phyloP scores from a whole-genome alignment of 176 grass and related monocot species.

The Luzula sylvatica region DNA sequence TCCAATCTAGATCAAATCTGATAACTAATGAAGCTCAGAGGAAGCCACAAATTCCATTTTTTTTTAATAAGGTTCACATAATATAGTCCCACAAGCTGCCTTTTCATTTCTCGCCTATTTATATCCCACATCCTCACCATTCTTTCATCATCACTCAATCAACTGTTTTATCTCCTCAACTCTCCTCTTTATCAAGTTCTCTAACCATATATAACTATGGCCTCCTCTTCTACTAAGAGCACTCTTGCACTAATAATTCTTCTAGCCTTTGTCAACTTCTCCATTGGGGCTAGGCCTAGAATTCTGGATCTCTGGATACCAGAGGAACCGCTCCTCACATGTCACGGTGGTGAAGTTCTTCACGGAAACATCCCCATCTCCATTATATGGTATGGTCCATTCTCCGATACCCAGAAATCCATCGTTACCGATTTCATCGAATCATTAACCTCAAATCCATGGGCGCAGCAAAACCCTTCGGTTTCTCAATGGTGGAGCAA shows the following conservation, averaged over 20 bases:
- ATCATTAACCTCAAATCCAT: conserved; percentile 8
- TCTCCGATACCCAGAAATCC: conserved; percentile 18
- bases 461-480: conserved; percentile 19
- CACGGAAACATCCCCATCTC: conserved; percentile 21
- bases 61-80: neutral
- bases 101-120: conserved; percentile 9
- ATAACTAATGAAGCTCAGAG: conserved; percentile 8
- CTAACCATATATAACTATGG: conserved; percentile 24
- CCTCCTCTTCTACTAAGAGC: conserved; percentile 9
- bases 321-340: conserved; percentile 8
- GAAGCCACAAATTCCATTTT: conserved; percentile 11
- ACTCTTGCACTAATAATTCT: conserved; percentile 12
- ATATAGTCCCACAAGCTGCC: neutral
- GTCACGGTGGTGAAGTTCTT: conserved; percentile 29
- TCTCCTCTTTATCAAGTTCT: neutral
- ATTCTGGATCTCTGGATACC: conserved; percentile 39
- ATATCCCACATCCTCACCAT: neutral
- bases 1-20: conserved; percentile 15
- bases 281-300: conserved; percentile 18
- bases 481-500: conserved; percentile 35
- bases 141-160: too few relatives aligned
- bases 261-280: conserved; percentile 15
- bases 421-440: conserved; percentile 27
- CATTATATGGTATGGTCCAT: conserved; percentile 33
- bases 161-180: neutral